phyloP scores from a whole-genome alignment of 2,329 filamentous ascomycete species.

The Trichoderma breve region DNA sequence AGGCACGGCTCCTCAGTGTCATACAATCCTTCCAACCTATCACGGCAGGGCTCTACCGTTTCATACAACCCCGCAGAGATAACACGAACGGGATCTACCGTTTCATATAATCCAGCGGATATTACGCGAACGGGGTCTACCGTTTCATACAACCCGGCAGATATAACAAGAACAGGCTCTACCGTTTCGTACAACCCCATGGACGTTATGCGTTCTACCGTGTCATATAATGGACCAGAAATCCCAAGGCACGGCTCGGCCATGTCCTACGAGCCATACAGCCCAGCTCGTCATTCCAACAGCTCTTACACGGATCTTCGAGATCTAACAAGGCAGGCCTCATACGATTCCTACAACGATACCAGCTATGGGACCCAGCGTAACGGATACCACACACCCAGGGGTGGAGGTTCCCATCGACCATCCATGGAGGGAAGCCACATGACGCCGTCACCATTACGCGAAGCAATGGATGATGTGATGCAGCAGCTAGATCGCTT shows the following conservation, averaged over 20 bases:
- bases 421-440: constrained; percentile 65
- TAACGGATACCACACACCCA: constrained; percentile 49
- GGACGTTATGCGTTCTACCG: constrained; percentile 35
- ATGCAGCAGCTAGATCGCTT: constrained; percentile 93
- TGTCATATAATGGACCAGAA: constrained; percentile 32
- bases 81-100: constrained; percentile 29
- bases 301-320: constrained; percentile 33
- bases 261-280: constrained; percentile 31
- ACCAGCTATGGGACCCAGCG: constrained; percentile 26
- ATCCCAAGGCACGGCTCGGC: constrained; percentile 38
- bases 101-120: constrained; percentile 33
- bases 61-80: constrained; percentile 30
- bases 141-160: constrained; percentile 31
- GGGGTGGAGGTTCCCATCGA: constrained; percentile 61
- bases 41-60: constrained; percentile 37
- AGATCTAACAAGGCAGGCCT: constrained; percentile 38
- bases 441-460: constrained; percentile 83
- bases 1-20: constrained; percentile 35
- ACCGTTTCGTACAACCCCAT: constrained; percentile 34
- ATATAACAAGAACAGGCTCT: background rate
- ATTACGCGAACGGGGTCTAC: constrained; percentile 38
- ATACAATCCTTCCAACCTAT: constrained; percentile 35
- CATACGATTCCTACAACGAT: constrained; percentile 42
- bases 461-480: constrained; percentile 96
- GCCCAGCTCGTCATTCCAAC: background rate